Evolutionary conservation across 805 yeast genomes (phyloP).

Genomic region (Yarrowia bubula): DNA sequence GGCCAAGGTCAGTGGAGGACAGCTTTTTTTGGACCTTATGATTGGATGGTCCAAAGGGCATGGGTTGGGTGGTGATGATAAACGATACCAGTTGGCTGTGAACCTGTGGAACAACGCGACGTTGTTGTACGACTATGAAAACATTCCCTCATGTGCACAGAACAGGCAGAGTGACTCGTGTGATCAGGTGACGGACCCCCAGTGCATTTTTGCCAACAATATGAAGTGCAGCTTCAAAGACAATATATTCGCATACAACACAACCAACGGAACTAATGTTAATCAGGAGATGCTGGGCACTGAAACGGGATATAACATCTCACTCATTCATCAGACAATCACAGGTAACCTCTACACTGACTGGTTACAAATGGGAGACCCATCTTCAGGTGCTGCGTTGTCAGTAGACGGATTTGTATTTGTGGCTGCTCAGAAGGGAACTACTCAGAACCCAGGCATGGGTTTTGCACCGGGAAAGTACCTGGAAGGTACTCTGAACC

Average conservation of each 20-base stretch:
- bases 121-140: neutral
- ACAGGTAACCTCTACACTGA: constrained; percentile 6
- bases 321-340: neutral
- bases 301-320: neutral
- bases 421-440: neutral
- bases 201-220: neutral
- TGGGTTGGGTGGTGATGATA: neutral
- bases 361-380: neutral
- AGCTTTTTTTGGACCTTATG: constrained; percentile 10
- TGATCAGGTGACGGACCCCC: neutral
- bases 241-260: constrained; percentile 14
- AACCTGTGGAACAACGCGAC: constrained; percentile 20
- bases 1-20: constrained; percentile 7
- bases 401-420: constrained; percentile 3
- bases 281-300: neutral
- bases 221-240: neutral
- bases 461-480: constrained; percentile 16
- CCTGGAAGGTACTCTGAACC: neutral
- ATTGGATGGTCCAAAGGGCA: constrained; percentile 19
- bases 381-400: neutral
- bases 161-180: neutral
- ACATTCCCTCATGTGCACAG: neutral
- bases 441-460: neutral
- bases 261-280: constrained; percentile 13
- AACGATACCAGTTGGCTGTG: constrained; percentile 5